Conservation (phyloP, 2,329 filamentous ascomycete genomes). For the Paecilomyces formosus region DNA sequence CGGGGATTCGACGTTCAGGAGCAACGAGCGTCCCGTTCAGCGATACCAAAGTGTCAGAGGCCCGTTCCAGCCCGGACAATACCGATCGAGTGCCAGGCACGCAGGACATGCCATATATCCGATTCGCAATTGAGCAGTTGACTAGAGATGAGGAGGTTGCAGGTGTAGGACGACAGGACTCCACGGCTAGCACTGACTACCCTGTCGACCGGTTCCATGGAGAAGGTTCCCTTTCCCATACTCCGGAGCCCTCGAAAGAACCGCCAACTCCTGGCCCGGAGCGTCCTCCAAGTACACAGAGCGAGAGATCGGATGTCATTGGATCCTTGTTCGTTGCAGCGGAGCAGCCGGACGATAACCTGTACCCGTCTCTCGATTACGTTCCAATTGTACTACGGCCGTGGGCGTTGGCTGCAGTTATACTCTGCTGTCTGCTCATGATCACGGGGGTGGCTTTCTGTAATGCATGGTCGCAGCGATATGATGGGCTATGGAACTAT, state of each 20-base stretch:
- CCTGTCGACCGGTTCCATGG: slow-evolving; percentile 44
- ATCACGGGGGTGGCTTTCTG: slow-evolving; percentile 64
- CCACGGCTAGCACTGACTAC: slow-evolving; percentile 37
- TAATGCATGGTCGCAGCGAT: slow-evolving; percentile 58
- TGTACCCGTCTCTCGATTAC: slow-evolving; percentile 55
- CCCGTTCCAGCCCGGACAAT: slow-evolving; percentile 12
- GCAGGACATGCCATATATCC: slow-evolving; percentile 81
- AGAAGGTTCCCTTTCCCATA: slow-evolving; percentile 35
- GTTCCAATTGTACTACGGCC: slow-evolving; percentile 65
- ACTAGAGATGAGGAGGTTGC: slow-evolving; percentile 63
- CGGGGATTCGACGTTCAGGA: background rate
- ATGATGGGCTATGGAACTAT: slow-evolving; percentile 63
- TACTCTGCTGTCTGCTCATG: slow-evolving; percentile 60
- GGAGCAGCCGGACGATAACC: slow-evolving; percentile 35
- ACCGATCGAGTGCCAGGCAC: slow-evolving; percentile 62
- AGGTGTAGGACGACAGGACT: slow-evolving; percentile 46
- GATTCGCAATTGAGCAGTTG: slow-evolving; percentile 81
- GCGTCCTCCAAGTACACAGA: slow-evolving; percentile 17
- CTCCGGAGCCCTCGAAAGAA: slow-evolving; percentile 23
- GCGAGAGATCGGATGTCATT: slow-evolving; percentile 13
- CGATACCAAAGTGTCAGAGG: slow-evolving; percentile 16
- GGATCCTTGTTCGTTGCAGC: slow-evolving; percentile 43
- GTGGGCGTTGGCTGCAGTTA: slow-evolving; percentile 53
- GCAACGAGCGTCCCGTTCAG: slow-evolving; percentile 15
- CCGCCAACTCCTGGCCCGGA: slow-evolving; percentile 24